These are phyloP conservation scores for Cryptococcus floricola DNA, from an alignment of 1,284 basidiomycete genomes.

Conservation along the genomic window DNA sequence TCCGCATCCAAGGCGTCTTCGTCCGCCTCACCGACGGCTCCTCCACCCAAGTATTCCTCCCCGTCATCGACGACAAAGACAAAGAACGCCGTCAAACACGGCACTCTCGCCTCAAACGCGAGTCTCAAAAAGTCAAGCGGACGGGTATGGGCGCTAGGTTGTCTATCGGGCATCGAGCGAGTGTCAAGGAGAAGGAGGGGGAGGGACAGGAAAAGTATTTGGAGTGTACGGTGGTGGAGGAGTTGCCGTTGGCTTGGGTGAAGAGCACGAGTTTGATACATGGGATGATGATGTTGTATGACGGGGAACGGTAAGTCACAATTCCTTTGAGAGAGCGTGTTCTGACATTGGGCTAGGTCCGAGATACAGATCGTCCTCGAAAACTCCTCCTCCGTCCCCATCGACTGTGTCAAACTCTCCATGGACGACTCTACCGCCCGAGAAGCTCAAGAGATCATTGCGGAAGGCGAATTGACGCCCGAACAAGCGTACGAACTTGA, in stretches of 20 bases:
- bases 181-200: neutral
- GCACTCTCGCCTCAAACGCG: conserved; percentile 52
- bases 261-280: conserved; percentile 81
- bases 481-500: conserved; percentile 89
- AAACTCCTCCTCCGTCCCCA: conserved; percentile 74
- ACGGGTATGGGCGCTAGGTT: conserved; percentile 33
- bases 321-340: neutral
- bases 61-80: conserved; percentile 67
- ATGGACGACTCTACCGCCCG: conserved; percentile 85
- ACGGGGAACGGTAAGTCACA: conserved; percentile 73
- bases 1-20: conserved; percentile 71
- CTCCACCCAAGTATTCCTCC: conserved; percentile 68
- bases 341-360: conserved; percentile 54
- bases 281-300: conserved; percentile 86
- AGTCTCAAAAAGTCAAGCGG: conserved; percentile 43
- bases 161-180: neutral
- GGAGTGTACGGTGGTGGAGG: conserved; percentile 61
- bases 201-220: conserved; percentile 29
- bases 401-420: conserved; percentile 77
- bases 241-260: conserved; percentile 80
- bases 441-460: conserved; percentile 67
- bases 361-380: conserved; percentile 77
- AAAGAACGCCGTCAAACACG: conserved; percentile 55
- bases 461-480: conserved; percentile 72
- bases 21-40: conserved; percentile 72